Evolutionary conservation across 768 basidiomycete genomes (phyloP), one percentile per base, ranked within the genome.

Genomic region (Amylocystis lapponica): DNA sequence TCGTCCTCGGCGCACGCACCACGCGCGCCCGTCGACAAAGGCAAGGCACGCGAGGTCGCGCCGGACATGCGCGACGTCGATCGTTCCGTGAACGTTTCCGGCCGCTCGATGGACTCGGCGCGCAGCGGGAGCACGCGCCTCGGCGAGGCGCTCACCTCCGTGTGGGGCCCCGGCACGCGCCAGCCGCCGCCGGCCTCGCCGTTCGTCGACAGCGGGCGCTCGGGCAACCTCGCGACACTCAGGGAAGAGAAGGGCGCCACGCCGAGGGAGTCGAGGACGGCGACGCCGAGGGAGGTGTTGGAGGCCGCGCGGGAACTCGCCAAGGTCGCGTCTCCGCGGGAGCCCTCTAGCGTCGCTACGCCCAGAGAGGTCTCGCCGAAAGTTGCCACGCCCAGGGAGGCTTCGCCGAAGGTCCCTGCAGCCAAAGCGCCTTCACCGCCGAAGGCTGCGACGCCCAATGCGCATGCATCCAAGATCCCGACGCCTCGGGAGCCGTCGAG

Each of bases 101-200:
- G 55, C 22, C 52, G 53, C 5, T 61, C 60, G n/a, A 56, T 64
- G 16, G 66, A 66, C 19, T 65, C 67, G 22, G 66, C 66, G 36
- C 64, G 53, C 30, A 54, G 53, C 41, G 49, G 53, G 13, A 49
- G 39, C 36, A 60, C 62, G 10, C 64, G 59, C 40, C 65, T 77
- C 17, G 69, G 55, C 1, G 65, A 77, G 2, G 53, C 69, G 4
- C 67, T 77, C 33, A 67, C 55, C 17, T 66, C 75, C 0, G 64
- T 76, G 5, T 78, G 78, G 75, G 79, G 77, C 20, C 17, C 52
- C 5, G 23, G 36, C 5, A 49, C 48, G 17, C 42, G 41, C 27
- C 29, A 49, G 16, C 42, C 41, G 17, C 44, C 47, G 1, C 51
- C 51, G 1, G 30, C 44, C 3, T 40, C 47, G 20, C 45, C 51